Percentiles rank a stretch among this genome's conserved stretches.
Evolutionary conservation across 108 stramenopile species (phyloP).

Genomic region (Skeletonema potamos): DNA sequence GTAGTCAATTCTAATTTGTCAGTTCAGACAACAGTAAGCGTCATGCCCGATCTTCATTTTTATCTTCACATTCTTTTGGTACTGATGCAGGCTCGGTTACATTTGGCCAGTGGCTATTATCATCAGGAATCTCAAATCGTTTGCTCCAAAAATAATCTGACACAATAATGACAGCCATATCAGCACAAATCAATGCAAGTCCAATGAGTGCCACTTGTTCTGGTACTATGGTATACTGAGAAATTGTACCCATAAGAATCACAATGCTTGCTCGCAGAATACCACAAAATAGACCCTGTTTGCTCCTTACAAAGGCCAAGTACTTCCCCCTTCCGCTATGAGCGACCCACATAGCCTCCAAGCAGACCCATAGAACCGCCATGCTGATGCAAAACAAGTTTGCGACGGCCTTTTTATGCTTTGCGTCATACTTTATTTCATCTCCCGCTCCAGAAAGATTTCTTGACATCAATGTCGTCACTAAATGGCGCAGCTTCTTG

Average conservation of each 20-base stretch:
- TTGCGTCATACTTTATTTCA: background rate
- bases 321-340: constrained; percentile 31
- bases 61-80: background rate
- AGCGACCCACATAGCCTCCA: constrained; percentile 41
- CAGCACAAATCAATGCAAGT: background rate
- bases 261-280: constrained; percentile 24
- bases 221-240: constrained; percentile 39
- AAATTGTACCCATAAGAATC: constrained; percentile 33
- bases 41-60: background rate
- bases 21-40: background rate
- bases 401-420: constrained; percentile 39
- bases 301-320: background rate
- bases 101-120: background rate
- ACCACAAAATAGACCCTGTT: background rate
- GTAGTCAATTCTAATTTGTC: background rate
- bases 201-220: constrained; percentile 30
- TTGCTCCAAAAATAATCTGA: background rate
- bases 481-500: background rate
- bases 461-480: background rate
- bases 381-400: constrained; percentile 44
- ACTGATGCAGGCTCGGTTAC: background rate
- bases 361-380: constrained; percentile 40
- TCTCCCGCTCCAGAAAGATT: background rate
- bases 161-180: background rate
- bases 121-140: background rate